phyloP scores from a whole-genome alignment of 2,329 filamentous ascomycete genomes.

The Ophiostoma tasmaniense region DNA sequence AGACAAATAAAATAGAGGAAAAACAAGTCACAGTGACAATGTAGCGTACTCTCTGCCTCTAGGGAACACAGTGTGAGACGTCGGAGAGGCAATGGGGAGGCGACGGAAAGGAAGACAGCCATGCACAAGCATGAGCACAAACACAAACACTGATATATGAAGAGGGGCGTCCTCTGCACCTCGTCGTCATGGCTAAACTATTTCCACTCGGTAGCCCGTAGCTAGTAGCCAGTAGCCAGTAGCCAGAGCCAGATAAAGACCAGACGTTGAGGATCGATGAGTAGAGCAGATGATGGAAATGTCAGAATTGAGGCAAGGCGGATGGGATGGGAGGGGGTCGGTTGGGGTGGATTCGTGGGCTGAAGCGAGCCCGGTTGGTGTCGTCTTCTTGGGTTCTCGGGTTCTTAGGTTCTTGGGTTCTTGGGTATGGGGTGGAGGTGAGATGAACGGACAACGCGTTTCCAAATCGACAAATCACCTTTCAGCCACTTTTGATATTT shows the following conservation, averaged over 20 bases:
- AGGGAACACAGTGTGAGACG: conserved; percentile 27
- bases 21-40: neutral
- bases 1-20: neutral
- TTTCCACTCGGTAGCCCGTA: conserved; percentile 8
- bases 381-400: neutral
- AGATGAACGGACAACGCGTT: neutral
- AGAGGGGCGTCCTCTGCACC: neutral
- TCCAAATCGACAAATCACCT: conserved; percentile 11
- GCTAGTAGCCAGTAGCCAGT: neutral
- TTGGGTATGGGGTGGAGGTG: neutral
- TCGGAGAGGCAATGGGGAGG: conserved; percentile 19
- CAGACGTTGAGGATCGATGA: neutral
- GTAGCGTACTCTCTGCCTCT: conserved; percentile 26
- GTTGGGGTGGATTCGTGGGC: conserved; percentile 7
- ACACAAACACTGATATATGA: conserved; percentile 3
- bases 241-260: neutral
- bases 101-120: conserved; percentile 6
- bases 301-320: neutral
- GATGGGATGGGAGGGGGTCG: neutral
- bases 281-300: neutral
- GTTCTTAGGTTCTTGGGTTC: neutral
- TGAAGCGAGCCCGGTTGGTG: conserved; percentile 7
- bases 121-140: conserved; percentile 9
- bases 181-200: neutral
- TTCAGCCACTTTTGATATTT: neutral